These are phyloP conservation scores for Colletotrichum melonis DNA, from an alignment of 2,329 filamentous ascomycete genomes.

Conservation along the genomic window DNA sequence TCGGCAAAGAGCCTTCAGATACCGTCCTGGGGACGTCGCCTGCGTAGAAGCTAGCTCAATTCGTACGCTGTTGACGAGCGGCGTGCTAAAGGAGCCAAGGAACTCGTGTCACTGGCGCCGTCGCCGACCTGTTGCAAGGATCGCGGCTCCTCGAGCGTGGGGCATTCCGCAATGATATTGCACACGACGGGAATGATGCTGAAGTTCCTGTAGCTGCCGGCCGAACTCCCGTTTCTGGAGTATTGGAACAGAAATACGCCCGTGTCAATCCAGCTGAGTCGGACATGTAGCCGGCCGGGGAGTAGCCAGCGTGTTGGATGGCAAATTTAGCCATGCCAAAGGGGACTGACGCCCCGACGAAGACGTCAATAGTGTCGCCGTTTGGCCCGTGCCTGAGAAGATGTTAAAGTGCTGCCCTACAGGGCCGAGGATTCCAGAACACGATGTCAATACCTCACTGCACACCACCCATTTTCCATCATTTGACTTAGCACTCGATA, in stretches of 20 bases:
- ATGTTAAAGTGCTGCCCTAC: slow-evolving; percentile 16
- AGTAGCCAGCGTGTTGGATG: background rate
- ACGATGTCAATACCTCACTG: background rate
- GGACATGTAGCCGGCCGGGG: slow-evolving; percentile 2
- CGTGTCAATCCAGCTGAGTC: background rate
- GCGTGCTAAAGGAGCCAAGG: slow-evolving; percentile 19
- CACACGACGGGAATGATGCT: slow-evolving; percentile 22
- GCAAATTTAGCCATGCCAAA: slow-evolving; percentile 16
- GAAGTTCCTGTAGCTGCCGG: slow-evolving; percentile 21
- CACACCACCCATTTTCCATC: background rate
- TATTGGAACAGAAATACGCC: slow-evolving; percentile 16
- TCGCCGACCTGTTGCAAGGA: background rate
- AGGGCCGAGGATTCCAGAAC: background rate
- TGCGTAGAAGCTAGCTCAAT: slow-evolving; percentile 9
- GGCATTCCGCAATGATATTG: background rate
- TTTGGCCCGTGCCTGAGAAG: slow-evolving; percentile 14
- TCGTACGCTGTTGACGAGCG: background rate
- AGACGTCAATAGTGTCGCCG: background rate
- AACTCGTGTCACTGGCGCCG: slow-evolving; percentile 1
- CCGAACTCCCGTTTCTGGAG: slow-evolving; percentile 14
- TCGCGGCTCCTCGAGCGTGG: background rate
- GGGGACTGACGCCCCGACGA: slow-evolving; percentile 2
- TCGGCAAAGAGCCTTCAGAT: background rate
- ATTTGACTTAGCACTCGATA: background rate
- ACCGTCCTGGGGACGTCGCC: background rate